A percentile compares a stretch with the other conserved stretches of the same genome.
These are phyloP conservation scores for Salvia rosmarinus DNA, from an alignment of 257 asterid genomes.

Conservation along the genomic window DNA sequence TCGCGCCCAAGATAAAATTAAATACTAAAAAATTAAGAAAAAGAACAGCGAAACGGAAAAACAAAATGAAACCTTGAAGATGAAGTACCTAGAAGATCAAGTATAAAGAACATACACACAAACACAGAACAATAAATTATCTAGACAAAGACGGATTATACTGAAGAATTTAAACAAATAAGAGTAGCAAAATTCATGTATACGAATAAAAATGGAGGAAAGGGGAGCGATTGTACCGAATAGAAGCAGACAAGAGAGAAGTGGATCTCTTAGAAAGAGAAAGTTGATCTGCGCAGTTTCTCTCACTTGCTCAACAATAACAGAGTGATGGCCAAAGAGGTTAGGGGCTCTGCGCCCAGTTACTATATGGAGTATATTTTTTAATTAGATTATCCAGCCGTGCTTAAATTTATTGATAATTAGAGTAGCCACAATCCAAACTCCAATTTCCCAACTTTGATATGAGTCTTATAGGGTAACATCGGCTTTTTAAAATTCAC, in stretches of 20 bases:
- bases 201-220: not conserved
- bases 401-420: not conserved
- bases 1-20: constrained; percentile 8
- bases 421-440: too few species aligned
- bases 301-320: constrained; percentile 21
- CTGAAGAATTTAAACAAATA: constrained; percentile 17
- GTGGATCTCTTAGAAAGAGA: constrained; percentile 25
- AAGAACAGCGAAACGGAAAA: not conserved
- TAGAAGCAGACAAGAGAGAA: constrained; percentile 9
- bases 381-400: not conserved
- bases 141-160: constrained; percentile 11
- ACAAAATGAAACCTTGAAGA: constrained; percentile 7
- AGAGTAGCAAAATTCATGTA: constrained; percentile 10
- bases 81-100: constrained; percentile 19
- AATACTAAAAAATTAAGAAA: not conserved
- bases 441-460: too few species aligned
- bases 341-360: constrained; percentile 6
- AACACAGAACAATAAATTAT: not conserved
- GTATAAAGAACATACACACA: not conserved
- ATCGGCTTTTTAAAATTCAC: too few species aligned
- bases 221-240: constrained; percentile 24
- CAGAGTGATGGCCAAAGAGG: constrained; percentile 21
- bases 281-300: constrained; percentile 34
- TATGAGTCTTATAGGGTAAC: too few species aligned
- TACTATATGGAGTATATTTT: not conserved